A percentile compares a stretch with the other conserved stretches of the same genome.
These are phyloP conservation scores for Ceratobasidium papillatum DNA, from an alignment of 1,284 basidiomycete genomes.

Conservation along the genomic window DNA sequence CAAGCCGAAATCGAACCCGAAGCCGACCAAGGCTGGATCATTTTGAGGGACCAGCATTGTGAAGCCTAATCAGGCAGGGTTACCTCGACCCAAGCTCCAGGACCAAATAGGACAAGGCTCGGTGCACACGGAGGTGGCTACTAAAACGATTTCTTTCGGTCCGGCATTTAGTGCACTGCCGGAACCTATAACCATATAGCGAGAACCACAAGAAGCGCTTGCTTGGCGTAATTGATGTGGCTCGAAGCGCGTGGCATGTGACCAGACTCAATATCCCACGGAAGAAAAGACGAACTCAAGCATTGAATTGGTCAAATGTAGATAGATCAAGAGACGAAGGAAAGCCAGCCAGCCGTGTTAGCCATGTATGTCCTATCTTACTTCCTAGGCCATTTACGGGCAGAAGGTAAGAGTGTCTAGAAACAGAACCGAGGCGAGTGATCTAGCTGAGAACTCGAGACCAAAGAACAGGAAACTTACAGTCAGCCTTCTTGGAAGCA, in stretches of 20 bases:
- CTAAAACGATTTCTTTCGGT: neutral
- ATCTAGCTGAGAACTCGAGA: slow-evolving; percentile 42
- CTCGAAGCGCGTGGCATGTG: slow-evolving; percentile 6
- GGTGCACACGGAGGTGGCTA: neutral
- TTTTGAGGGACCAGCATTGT: neutral
- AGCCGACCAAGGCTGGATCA: neutral
- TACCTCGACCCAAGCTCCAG: neutral
- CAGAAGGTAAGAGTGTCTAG: slow-evolving; percentile 49
- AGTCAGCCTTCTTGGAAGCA: slow-evolving; percentile 38
- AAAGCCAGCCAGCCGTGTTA: slow-evolving; percentile 25
- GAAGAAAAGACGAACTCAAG: slow-evolving; percentile 18
- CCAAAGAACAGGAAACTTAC: slow-evolving; percentile 31
- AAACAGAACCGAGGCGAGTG: slow-evolving; percentile 16
- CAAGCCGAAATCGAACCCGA: neutral
- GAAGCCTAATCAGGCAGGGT: neutral
- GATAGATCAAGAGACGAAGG: neutral
- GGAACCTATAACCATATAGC: neutral
- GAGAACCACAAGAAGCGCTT: neutral
- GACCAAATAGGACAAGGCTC: neutral
- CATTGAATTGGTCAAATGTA: slow-evolving; percentile 23
- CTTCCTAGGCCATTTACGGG: slow-evolving; percentile 39
- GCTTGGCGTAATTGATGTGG: slow-evolving; percentile 1
- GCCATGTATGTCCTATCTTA: neutral
- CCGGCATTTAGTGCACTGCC: neutral
- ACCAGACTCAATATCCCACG: slow-evolving; percentile 8